These are phyloP conservation scores for Aspergillus puulaauensis DNA, from an alignment of 2,329 filamentous ascomycete species.

Conservation along the genomic window DNA sequence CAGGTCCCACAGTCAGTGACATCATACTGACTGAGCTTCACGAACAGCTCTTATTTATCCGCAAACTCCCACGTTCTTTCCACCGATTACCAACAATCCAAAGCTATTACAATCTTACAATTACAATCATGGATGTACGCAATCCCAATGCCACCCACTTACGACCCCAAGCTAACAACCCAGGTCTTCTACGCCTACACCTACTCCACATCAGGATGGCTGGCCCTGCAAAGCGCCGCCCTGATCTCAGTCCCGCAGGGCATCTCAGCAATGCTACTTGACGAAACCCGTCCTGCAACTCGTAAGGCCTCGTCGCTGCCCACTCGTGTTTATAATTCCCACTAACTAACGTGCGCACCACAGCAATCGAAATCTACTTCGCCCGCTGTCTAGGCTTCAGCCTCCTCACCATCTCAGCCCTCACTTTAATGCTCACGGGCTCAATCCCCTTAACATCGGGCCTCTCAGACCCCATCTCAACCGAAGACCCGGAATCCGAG, in stretches of 20 bases:
- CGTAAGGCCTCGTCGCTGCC: constrained; percentile 39
- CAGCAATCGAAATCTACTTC: constrained; percentile 70
- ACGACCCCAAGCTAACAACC: constrained; percentile 5
- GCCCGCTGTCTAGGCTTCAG: constrained; percentile 68
- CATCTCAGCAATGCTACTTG: constrained; percentile 59
- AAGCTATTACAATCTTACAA: not conserved
- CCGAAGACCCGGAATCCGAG: constrained; percentile 31
- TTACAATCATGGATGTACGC: constrained; percentile 23
- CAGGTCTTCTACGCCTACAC: constrained; percentile 48
- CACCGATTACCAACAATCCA: not conserved
- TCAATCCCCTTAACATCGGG: constrained; percentile 64
- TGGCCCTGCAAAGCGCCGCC: constrained; percentile 48
- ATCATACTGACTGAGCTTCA: constrained; percentile 1
- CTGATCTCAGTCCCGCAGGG: constrained; percentile 62
- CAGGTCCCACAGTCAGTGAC: not conserved
- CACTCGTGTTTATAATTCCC: not conserved
- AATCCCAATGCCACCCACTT: not conserved
- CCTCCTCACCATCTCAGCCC: constrained; percentile 62
- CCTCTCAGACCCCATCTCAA: constrained; percentile 40
- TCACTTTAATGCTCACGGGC: constrained; percentile 69
- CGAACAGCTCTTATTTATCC: not conserved
- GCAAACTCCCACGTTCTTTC: not conserved
- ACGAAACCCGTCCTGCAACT: constrained; percentile 56
- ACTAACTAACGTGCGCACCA: not conserved
- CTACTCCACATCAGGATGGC: constrained; percentile 46